Percentiles rank a stretch among this genome's conserved stretches.
Conservation (phyloP, 148 eudicot species). For the Cornus controversa region DNA sequence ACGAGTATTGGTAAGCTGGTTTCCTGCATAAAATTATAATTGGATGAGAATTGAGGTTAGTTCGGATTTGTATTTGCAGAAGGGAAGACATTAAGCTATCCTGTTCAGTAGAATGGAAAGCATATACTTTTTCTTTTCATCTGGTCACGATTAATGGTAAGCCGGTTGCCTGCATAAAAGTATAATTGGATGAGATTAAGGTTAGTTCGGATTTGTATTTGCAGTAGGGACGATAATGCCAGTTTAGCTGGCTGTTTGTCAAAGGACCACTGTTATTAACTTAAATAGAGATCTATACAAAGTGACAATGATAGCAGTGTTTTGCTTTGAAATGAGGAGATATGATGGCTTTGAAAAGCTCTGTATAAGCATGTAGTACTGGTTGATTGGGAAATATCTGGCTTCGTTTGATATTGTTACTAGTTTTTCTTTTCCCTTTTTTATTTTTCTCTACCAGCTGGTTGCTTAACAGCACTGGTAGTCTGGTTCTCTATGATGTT, state of each 20-base stretch:
- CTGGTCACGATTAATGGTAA: not conserved
- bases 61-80: conserved; percentile 9
- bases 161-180: not conserved
- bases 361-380: not conserved
- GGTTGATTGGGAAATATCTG: no score
- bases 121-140: not conserved
- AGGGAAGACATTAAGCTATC: no score
- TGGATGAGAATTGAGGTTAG: not conserved
- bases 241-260: not conserved
- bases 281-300: not conserved
- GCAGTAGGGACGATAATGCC: conserved; percentile 1
- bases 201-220: conserved; percentile 1
- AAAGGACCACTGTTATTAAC: not conserved
- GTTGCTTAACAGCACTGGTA: no score
- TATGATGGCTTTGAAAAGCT: no score
- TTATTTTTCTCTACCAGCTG: no score
- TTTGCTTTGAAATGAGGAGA: not conserved
- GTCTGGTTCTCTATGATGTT: no score
- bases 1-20: not conserved
- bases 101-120: not conserved
- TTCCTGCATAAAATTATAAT: not conserved
- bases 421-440: no score
- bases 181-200: not conserved
- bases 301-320: not conserved
- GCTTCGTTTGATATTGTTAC: no score